phyloP scores from a whole-genome alignment of 73 alveolate species.

The Tetrahymena elliotti region DNA sequence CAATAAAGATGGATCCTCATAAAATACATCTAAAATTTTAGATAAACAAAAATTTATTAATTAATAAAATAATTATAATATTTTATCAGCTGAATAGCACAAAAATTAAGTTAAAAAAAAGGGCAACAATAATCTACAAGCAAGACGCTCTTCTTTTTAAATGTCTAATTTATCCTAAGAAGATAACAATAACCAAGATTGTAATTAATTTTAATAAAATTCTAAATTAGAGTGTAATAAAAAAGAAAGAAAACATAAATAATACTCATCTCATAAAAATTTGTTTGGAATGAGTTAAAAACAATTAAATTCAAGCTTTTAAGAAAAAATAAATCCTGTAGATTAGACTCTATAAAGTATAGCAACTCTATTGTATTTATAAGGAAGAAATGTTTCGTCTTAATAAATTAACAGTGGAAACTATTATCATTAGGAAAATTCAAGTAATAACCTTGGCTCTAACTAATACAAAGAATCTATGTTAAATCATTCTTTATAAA shows the following conservation, averaged over 20 bases:
- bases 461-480: too few relatives aligned
- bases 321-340: neutral
- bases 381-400: neutral
- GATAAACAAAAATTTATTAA: neutral
- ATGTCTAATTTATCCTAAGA: neutral
- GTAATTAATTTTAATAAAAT: too few relatives aligned
- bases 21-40: neutral
- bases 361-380: neutral
- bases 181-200: neutral
- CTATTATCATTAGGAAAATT: too few relatives aligned
- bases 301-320: neutral
- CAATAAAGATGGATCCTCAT: neutral
- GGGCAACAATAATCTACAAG: neutral
- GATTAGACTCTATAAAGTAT: neutral
- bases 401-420: too few relatives aligned
- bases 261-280: neutral
- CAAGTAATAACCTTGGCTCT: neutral
- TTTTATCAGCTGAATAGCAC: neutral
- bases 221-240: neutral
- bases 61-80: too few relatives aligned
- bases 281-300: neutral
- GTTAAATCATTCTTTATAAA: too few relatives aligned
- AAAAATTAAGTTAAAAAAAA: too few relatives aligned
- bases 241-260: too few relatives aligned
- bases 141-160: neutral